Evolutionary conservation across 1,139 yeast genomes (phyloP).

Genomic region (Lodderomyces pseudojiufengensis): DNA sequence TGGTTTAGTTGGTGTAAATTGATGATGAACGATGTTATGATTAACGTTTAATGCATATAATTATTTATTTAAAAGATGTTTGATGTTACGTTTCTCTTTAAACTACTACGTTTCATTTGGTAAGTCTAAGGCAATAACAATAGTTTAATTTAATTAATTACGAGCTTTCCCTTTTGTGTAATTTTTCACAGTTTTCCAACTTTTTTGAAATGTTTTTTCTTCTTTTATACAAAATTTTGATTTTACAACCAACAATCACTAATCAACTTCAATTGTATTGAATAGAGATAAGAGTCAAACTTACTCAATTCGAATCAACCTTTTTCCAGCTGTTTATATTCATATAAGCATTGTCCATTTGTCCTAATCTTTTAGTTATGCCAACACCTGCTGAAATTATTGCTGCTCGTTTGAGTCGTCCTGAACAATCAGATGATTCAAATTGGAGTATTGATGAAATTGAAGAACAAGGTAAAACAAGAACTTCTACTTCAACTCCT

Average conservation of each 20-base stretch:
- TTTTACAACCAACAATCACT: no score
- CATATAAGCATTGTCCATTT: slow-evolving; percentile 15
- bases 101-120: no score
- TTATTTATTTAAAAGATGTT: no score
- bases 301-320: not conserved
- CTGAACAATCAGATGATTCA: slow-evolving; percentile 1
- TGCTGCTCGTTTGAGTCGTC: slow-evolving; percentile 48
- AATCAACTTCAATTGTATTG: not conserved
- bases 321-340: slow-evolving; percentile 13
- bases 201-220: no score
- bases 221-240: no score
- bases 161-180: no score
- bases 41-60: no score
- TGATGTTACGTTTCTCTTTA: no score
- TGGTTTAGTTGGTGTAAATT: slow-evolving; percentile 31
- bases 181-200: no score
- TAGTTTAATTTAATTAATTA: no score
- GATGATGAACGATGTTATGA: no score
- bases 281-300: not conserved
- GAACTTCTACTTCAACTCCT: slow-evolving; percentile 11
- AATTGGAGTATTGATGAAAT: slow-evolving; percentile 10
- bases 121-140: not conserved
- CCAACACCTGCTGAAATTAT: slow-evolving; percentile 61
- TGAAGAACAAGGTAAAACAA: slow-evolving; percentile 9
- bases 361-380: slow-evolving; percentile 20